Conservation (phyloP, 2,329 filamentous ascomycete genomes). For the Fusarium sp. region DNA sequence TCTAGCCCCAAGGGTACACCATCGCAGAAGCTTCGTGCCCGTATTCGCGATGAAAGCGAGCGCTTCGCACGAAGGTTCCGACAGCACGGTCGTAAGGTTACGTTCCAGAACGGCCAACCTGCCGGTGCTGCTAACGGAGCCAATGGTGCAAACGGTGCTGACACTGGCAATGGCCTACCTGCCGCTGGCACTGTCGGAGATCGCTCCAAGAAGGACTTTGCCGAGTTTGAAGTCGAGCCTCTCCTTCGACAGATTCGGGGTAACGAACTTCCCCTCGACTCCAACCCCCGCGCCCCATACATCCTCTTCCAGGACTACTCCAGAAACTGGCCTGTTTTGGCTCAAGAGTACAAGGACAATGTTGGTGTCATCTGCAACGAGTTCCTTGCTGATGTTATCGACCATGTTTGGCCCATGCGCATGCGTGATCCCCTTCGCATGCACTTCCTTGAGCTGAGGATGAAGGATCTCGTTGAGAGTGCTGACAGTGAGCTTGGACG, state of each 20-base stretch:
- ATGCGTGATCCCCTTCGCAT: constrained; percentile 65
- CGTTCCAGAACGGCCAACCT: constrained; percentile 53
- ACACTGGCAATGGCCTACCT: constrained; percentile 46
- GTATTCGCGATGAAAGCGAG: constrained; percentile 66
- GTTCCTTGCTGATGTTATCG: constrained; percentile 65
- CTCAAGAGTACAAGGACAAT: constrained; percentile 68
- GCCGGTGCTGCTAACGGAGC: constrained; percentile 30
- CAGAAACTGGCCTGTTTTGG: constrained; percentile 65
- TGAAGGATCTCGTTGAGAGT: constrained; percentile 61
- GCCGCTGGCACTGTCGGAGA: constrained; percentile 52
- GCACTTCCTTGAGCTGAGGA: constrained; percentile 64
- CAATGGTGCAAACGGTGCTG: constrained; percentile 20
- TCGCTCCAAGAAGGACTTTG: constrained; percentile 62
- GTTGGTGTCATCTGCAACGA: constrained; percentile 67
- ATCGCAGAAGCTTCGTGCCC: constrained; percentile 64
- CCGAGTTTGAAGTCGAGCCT: constrained; percentile 62
- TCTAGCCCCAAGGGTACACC: constrained; percentile 65
- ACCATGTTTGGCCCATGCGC: constrained; percentile 63
- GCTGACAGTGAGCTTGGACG: constrained; percentile 62
- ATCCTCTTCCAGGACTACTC: constrained; percentile 68
- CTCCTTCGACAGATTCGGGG: constrained; percentile 65
- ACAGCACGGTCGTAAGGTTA: constrained; percentile 64
- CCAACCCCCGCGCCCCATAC: constrained; percentile 66
- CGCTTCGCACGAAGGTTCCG: constrained; percentile 63
- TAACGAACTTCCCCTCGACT: constrained; percentile 66